A percentile compares a stretch with the other conserved stretches of the same genome.
Evolutionary conservation across 1,139 yeast genomes (phyloP).

Genomic region (Lodderomyces elongisporus): DNA sequence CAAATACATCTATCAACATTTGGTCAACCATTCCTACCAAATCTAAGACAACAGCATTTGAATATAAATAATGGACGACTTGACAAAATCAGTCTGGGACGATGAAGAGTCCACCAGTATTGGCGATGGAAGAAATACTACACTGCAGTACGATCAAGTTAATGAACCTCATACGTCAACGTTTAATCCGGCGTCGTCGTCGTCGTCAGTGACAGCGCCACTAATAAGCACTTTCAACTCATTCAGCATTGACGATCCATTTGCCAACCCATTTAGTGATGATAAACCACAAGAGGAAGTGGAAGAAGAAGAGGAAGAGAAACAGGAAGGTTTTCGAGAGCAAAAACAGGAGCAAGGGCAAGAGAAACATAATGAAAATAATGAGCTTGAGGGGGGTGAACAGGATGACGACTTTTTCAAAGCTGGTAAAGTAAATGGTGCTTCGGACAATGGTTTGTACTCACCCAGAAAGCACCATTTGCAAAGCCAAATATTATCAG

Average conservation of each 20-base stretch:
- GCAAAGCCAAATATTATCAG: slow-evolving; percentile 30
- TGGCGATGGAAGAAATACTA: slow-evolving; percentile 5
- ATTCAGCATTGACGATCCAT: slow-evolving; percentile 18
- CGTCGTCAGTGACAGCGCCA: slow-evolving; percentile 9
- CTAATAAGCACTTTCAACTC: slow-evolving; percentile 25
- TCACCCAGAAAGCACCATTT: slow-evolving; percentile 34
- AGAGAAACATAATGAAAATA: too few species aligned
- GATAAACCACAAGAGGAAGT: slow-evolving; percentile 4
- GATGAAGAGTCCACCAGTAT: slow-evolving; percentile 21
- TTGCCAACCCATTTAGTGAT: slow-evolving; percentile 11
- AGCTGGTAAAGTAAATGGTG: slow-evolving; percentile 27
- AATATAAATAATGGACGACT: slow-evolving; percentile 23
- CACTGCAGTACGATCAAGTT: too few species aligned
- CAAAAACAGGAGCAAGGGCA: slow-evolving; percentile 4
- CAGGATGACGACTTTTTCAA: slow-evolving; percentile 14
- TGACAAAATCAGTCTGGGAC: slow-evolving; percentile 37
- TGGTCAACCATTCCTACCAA: too few species aligned
- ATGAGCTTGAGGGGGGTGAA: slow-evolving; percentile 10
- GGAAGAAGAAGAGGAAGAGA: slow-evolving; percentile 4
- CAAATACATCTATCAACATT: too few species aligned
- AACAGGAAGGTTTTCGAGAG: neutral
- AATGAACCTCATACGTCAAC: slow-evolving; percentile 12
- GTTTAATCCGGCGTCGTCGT: slow-evolving; percentile 7
- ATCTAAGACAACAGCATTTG: too few species aligned
- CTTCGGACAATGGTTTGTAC: slow-evolving; percentile 28